A percentile compares a stretch with the other conserved stretches of the same genome.
Evolutionary conservation across 73 alveolate genomes (phyloP).

Genomic region (Paramecium octaurelia): DNA sequence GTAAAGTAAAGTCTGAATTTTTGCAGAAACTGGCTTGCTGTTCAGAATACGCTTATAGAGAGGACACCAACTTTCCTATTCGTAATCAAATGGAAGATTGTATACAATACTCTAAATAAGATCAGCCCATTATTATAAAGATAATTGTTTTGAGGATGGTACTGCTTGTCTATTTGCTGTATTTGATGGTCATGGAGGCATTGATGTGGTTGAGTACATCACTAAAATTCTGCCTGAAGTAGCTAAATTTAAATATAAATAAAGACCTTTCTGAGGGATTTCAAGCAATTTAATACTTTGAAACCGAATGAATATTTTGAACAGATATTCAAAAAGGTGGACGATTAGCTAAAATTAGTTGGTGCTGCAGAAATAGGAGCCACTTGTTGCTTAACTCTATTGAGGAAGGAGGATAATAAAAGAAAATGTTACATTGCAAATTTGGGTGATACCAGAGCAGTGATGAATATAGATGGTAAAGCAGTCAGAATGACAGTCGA

Average conservation of each 20-base stretch:
- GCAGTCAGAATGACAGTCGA: constrained; percentile 89
- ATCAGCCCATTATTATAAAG: constrained; percentile 62
- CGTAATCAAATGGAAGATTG: constrained; percentile 96
- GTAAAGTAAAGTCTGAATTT: constrained; percentile 25
- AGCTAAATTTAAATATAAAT: neutral
- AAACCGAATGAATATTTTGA: constrained; percentile 66
- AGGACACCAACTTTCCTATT: constrained; percentile 81
- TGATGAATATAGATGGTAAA: constrained; percentile 76
- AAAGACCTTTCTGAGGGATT: constrained; percentile 48
- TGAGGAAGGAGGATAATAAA: constrained; percentile 80
- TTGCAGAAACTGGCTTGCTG: neutral
- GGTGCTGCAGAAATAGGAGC: constrained; percentile 89
- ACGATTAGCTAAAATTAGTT: constrained; percentile 71
- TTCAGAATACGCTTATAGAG: constrained; percentile 76
- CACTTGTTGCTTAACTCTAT: constrained; percentile 86
- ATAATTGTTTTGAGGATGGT: constrained; percentile 82
- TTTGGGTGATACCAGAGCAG: constrained; percentile 94
- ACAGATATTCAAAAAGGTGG: constrained; percentile 68
- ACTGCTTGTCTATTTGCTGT: constrained; percentile 82
- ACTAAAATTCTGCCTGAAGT: constrained; percentile 78
- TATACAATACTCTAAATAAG: neutral
- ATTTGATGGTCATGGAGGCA: constrained; percentile 99
- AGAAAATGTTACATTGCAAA: constrained; percentile 85
- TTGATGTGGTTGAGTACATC: constrained; percentile 82
- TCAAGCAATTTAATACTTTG: constrained; percentile 31